Base-by-base conservation (phyloP, 805 yeast species). In the Teunomyces aglyptinius region DNA sequence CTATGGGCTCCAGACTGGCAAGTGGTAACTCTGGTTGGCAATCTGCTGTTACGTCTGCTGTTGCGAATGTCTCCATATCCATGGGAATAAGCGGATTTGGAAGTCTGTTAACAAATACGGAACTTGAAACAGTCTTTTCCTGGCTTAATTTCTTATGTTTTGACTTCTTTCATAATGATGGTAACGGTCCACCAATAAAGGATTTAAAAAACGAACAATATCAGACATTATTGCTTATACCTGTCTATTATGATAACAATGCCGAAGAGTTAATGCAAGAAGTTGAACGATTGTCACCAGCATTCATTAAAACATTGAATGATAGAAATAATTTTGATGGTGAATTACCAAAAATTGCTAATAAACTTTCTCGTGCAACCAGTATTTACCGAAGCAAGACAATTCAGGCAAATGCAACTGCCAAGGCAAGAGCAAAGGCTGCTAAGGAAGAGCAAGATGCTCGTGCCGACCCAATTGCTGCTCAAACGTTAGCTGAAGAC, bases 91-190 rank as follows among this genome's bases (percentile, higher is more conserved):
- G 71, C 11, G 83, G 82, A 0, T 78, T 71, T 56, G 84, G 82
- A 2, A 73, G 77, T 38, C 78, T 80, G 13, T 64, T 89, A 42
- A 76, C 85, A 0, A 67, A 69, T 24, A 68, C 65, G 18, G 96
- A 89, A 57, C 66, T 86, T 26, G 89, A 83, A 43, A 78, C 84
- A 1, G 78, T 87, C 0, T 82, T 83, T 50, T 71, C 78, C 0
- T 89, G 96, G 96, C 61, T 89, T 18, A 69, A 78, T 41, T 70
- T 77, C 5, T 63, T 86, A n/a, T 77, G 89, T 44, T 61, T 77
- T 41, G 91, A 83, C 48, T 89, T 88, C 59, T 89, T 89, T 67
- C 81, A 89, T 61, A 83, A 86, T 56, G 83, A 78, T 38, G 96
- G 96, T 0, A 84, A 83, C 28, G 96, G 96, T 0, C 94, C 94